Base-by-base conservation (phyloP, 2,329 filamentous ascomycete genomes). In the Alternaria sp. region DNA sequence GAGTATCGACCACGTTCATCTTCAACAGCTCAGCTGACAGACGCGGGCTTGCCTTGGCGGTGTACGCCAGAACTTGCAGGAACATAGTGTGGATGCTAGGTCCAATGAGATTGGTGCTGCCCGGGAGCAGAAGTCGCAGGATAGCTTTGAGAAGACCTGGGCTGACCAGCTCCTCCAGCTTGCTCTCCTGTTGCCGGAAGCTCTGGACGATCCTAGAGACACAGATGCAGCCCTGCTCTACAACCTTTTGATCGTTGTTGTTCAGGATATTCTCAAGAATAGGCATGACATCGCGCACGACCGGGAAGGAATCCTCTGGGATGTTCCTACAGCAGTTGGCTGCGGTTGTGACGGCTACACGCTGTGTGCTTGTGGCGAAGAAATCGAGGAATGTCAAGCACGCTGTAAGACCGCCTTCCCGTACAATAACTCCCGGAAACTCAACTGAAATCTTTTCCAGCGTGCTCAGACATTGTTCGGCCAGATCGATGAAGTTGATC, bases 311-410 rank as follows among this genome's bases (percentile, higher is more conserved):
- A 74, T 98, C 96, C 72, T 95, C 91, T 1, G 94, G 93, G 17
- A 99, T 96, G 76, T 97, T 97, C 67, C 96, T 92, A 79, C 96
- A 99, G 83, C 96, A 99, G 77, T 99, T 99, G 59, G 96, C 96
- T 10, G 96, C 96, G 12, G 95, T 99, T 4, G 94, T 98, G 8
- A 99, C 96, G 7, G 96, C 96, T 13, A 95, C 97, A 68, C 96
- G 89, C 81, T 99, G 96, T 3, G 96, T 98, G 79, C 95, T 96
- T 0, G 96, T 99, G 15, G 95, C 91, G 75, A 99, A 99, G 81
- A 99, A 99, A 78, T 99, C 96, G 61, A 99, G 87, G 77, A 96
- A 98, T 0, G 93, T 96, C 68, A 99, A 83, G 75, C 96, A 99
- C n/a, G 96, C 96, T 2, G 93, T 97, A 66, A 99, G 84, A 11